A percentile compares a stretch with the other conserved stretches of the same genome.
Conservation (phyloP, 23 red algal species). For the Chondrus crispus region DNA sequence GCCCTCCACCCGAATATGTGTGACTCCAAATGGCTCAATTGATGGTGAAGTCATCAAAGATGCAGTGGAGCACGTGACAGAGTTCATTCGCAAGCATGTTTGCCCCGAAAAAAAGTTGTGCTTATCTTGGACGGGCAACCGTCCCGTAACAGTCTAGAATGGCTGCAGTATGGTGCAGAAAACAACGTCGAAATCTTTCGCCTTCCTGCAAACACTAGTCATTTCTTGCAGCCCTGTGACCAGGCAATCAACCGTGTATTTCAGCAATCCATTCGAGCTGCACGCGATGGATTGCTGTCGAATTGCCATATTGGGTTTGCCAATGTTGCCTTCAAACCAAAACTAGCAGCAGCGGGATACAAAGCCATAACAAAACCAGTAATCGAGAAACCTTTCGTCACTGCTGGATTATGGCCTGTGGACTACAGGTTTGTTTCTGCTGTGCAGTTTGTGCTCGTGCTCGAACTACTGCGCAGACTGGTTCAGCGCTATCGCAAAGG, state of each 20-base stretch:
- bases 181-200: neutral
- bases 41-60: neutral
- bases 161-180: neutral
- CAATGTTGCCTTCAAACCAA: neutral
- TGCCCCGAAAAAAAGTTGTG: neutral
- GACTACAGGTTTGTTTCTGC: neutral
- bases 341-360: neutral
- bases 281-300: neutral
- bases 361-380: neutral
- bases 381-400: neutral
- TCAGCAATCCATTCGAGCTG: neutral
- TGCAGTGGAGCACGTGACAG: neutral
- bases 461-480: too few species aligned
- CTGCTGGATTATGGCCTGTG: neutral
- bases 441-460: too few species aligned
- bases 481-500: too few species aligned
- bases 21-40: neutral
- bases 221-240: constrained; percentile 13
- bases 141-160: neutral
- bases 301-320: neutral
- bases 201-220: neutral
- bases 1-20: neutral
- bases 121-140: neutral
- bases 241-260: neutral
- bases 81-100: neutral